Evolutionary conservation across 2,329 filamentous ascomycete species (phyloP).

Genomic region (Clonostachys rosea): DNA sequence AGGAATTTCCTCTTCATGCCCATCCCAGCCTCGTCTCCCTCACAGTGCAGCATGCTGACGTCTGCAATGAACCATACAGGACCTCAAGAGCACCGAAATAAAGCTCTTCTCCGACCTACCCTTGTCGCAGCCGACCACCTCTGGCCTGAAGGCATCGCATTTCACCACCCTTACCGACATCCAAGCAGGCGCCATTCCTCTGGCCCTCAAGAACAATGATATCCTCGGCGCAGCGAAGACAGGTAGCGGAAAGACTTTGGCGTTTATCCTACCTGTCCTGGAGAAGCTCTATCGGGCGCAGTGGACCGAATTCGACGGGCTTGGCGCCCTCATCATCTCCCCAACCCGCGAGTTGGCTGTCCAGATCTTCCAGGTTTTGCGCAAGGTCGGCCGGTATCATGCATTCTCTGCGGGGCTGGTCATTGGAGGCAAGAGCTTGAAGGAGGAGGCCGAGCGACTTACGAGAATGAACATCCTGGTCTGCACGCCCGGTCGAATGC

Average conservation of each 20-base stretch:
- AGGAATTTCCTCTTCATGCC: constrained; percentile 4
- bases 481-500: constrained; percentile 88
- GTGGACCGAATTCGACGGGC: constrained; percentile 87
- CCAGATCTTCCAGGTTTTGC: constrained; percentile 92
- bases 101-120: constrained; percentile 80
- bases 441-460: constrained; percentile 80
- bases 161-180: constrained; percentile 90
- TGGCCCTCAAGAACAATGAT: constrained; percentile 80
- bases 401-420: constrained; percentile 88
- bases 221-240: constrained; percentile 95
- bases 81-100: constrained; percentile 52
- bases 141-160: constrained; percentile 79
- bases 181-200: constrained; percentile 82
- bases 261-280: constrained; percentile 86
- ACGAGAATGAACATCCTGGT: constrained; percentile 95
- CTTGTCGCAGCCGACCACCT: constrained; percentile 73
- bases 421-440: constrained; percentile 87
- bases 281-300: constrained; percentile 86
- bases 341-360: constrained; percentile 93
- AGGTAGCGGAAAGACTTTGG: constrained; percentile 90
- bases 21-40: not conserved
- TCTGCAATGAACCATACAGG: constrained; percentile 29
- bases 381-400: constrained; percentile 86
- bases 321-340: constrained; percentile 88
- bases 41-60: not conserved